Conservation (phyloP, 176 grass and related monocot genomes). For the Triticum dicoccoides region DNA sequence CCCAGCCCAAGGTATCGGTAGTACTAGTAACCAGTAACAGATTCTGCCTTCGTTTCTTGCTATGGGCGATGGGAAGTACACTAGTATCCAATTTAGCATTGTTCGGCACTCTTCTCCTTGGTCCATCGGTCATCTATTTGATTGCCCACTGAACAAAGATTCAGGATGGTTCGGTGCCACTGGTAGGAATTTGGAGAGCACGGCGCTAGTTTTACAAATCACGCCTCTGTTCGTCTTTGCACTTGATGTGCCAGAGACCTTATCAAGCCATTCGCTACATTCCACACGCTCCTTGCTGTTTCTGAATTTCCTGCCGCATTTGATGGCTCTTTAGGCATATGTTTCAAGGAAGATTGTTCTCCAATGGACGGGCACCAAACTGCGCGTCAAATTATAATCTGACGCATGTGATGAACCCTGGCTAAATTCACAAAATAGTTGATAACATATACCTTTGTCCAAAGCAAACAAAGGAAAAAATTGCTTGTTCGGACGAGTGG, state of each 20-base stretch:
- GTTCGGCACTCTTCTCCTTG: background rate
- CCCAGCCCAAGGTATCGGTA: slow-evolving; percentile 26
- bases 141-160: background rate
- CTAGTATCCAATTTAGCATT: background rate
- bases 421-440: background rate
- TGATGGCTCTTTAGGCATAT: background rate
- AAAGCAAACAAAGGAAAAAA: background rate
- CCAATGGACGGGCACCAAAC: no score
- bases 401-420: background rate
- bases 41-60: background rate
- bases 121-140: background rate
- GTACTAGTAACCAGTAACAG: background rate
- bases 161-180: background rate
- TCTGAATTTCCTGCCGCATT: background rate
- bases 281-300: background rate
- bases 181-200: background rate
- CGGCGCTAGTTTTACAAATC: background rate
- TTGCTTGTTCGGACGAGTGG: background rate
- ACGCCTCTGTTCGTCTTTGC: background rate
- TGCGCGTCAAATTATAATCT: background rate
- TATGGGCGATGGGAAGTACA: background rate
- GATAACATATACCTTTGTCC: background rate
- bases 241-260: background rate
- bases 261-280: background rate
- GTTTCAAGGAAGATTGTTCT: background rate